phyloP scores from a whole-genome alignment of 495 filamentous ascomycete genomes.

The Podospora didyma region DNA sequence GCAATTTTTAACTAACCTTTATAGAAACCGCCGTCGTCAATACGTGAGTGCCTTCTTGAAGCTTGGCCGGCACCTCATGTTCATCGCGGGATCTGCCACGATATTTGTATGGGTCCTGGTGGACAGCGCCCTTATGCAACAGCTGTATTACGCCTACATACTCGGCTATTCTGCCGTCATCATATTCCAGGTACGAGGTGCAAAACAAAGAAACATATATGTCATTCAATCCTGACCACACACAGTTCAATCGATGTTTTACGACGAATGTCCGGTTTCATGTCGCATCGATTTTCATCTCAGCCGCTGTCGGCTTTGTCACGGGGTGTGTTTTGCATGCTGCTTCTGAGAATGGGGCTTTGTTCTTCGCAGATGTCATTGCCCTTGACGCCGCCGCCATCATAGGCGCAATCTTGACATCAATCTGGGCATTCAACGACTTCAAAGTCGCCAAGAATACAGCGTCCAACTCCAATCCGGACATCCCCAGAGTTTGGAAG shows the following conservation, averaged over 20 bases:
- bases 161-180: conserved; percentile 24
- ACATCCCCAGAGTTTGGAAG: not conserved
- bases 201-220: not conserved
- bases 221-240: not conserved
- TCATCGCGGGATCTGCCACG: conserved; percentile 17
- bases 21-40: conserved; percentile 5
- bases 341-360: not conserved
- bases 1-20: not conserved
- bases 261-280: conserved; percentile 20
- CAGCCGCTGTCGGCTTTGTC: conserved; percentile 20
- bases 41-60: conserved; percentile 10
- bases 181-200: conserved; percentile 18
- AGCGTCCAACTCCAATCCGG: not conserved
- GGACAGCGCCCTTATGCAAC: conserved; percentile 5
- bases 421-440: conserved; percentile 18
- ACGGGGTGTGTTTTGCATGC: conserved; percentile 17
- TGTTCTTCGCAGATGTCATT: conserved; percentile 16
- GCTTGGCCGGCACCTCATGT: conserved; percentile 10
- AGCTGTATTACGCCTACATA: conserved; percentile 20
- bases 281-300: conserved; percentile 16
- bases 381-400: conserved; percentile 14
- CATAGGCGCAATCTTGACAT: conserved; percentile 13
- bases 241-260: conserved; percentile 30
- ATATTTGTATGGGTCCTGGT: conserved; percentile 22
- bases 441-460: not conserved